A percentile compares a stretch with the other conserved stretches of the same genome.
phyloP scores from a whole-genome alignment of 352 stramenopile species.

The Pythium apleroticum region DNA sequence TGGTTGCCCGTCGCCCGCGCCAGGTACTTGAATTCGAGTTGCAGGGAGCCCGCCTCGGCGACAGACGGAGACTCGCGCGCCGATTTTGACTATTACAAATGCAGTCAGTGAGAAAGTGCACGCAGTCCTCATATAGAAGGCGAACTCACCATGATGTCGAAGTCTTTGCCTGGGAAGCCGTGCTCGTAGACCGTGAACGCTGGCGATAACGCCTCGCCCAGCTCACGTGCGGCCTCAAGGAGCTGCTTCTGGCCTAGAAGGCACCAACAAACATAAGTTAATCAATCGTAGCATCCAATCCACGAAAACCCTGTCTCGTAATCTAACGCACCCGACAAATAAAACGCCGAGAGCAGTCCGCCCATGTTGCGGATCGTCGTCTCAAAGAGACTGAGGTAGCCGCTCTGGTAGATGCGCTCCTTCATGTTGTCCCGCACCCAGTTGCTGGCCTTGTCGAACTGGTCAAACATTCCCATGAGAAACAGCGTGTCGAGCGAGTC shows the following conservation, averaged over 20 bases:
- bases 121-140: not conserved
- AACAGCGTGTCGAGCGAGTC: conserved; percentile 81
- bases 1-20: conserved; percentile 52
- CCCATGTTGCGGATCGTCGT: conserved; percentile 79
- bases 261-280: too few relatives aligned
- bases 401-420: conserved; percentile 56
- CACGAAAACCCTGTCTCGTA: too few relatives aligned
- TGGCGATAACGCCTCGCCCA: conserved; percentile 60
- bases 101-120: too few relatives aligned
- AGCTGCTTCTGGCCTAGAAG: conserved; percentile 50
- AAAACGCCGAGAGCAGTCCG: conserved; percentile 66
- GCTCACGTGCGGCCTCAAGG: conserved; percentile 56
- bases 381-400: conserved; percentile 78
- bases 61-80: conserved; percentile 45
- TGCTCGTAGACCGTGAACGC: conserved; percentile 53
- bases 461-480: conserved; percentile 72
- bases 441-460: conserved; percentile 67
- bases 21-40: conserved; percentile 86
- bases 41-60: conserved; percentile 66
- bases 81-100: conserved; percentile 33
- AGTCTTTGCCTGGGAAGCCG: conserved; percentile 66
- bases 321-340: conserved; percentile 53
- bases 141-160: conserved; percentile 52
- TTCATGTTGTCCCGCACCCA: conserved; percentile 72
- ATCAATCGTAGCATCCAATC: not conserved